These are phyloP conservation scores for Fusarium drepaniforme DNA, from an alignment of 2,329 filamentous ascomycete species.

Conservation along the genomic window DNA sequence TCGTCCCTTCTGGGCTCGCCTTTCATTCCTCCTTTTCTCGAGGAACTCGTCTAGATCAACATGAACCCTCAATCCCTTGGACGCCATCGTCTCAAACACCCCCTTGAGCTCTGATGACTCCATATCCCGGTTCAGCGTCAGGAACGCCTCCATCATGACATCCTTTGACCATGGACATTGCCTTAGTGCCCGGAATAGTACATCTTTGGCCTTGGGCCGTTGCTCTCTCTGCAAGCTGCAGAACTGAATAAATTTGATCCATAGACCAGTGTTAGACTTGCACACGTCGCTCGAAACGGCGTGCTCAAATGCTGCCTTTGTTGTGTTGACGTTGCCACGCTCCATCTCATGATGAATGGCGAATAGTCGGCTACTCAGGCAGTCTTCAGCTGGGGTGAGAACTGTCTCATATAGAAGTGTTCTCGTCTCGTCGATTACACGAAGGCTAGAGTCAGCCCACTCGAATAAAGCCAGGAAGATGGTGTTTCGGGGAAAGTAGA, in stretches of 20 bases:
- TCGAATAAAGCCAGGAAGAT: slow-evolving; percentile 79
- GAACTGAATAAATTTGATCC: slow-evolving; percentile 65
- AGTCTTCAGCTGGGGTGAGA: slow-evolving; percentile 54
- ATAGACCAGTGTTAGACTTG: slow-evolving; percentile 57
- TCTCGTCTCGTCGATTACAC: slow-evolving; percentile 83
- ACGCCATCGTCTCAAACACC: slow-evolving; percentile 60
- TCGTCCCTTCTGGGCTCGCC: slow-evolving; percentile 11
- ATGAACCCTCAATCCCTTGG: slow-evolving; percentile 64
- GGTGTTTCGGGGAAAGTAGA: slow-evolving; percentile 79
- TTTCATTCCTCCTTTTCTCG: slow-evolving; percentile 47
- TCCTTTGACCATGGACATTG: slow-evolving; percentile 64
- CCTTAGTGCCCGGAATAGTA: slow-evolving; percentile 61
- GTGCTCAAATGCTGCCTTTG: slow-evolving; percentile 64
- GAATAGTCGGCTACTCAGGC: slow-evolving; percentile 60
- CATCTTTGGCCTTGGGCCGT: slow-evolving; percentile 57
- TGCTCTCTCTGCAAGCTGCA: slow-evolving; percentile 54
- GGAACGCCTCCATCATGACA: slow-evolving; percentile 65
- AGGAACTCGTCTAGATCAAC: slow-evolving; percentile 65
- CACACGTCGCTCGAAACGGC: slow-evolving; percentile 57
- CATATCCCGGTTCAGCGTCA: slow-evolving; percentile 57
- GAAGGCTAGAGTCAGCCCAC: slow-evolving; percentile 79
- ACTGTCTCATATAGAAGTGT: slow-evolving; percentile 69
- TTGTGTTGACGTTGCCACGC: slow-evolving; percentile 62
- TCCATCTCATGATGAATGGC: slow-evolving; percentile 64
- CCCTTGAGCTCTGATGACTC: slow-evolving; percentile 61